Conservation (phyloP, 495 filamentous ascomycete species). For the Pyronema domesticum region DNA sequence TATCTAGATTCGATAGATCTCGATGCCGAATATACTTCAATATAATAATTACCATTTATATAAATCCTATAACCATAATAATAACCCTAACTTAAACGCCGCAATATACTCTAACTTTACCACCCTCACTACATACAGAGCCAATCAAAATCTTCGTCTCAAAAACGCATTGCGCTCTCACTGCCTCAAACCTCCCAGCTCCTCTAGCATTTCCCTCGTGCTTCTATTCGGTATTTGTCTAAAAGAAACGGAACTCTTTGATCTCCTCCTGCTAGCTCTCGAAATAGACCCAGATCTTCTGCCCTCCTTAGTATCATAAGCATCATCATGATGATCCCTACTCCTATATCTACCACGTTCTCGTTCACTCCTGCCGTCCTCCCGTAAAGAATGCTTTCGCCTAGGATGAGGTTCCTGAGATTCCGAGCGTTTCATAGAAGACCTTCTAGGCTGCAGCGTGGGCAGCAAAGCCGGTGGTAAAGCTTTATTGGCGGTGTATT, state of each 20-base stretch:
- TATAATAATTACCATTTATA: too few relatives aligned
- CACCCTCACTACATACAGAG: too few relatives aligned
- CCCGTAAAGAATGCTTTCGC: constrained; percentile 8
- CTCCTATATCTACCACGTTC: constrained; percentile 10
- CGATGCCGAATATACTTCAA: too few relatives aligned
- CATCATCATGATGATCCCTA: constrained; percentile 8
- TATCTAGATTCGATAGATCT: too few relatives aligned
- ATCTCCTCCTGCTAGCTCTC: neutral
- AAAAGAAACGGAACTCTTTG: neutral
- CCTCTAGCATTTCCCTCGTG: constrained; percentile 1
- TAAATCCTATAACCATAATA: too few relatives aligned
- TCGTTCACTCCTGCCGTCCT: constrained; percentile 7
- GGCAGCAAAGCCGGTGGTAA: constrained; percentile 9
- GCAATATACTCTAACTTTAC: too few relatives aligned
- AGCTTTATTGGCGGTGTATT: constrained; percentile 7
- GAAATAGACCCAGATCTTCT: neutral
- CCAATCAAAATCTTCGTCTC: neutral
- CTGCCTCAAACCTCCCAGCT: neutral
- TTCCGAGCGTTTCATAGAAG: neutral
- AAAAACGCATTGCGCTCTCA: neutral
- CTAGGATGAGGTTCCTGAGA: constrained; percentile 1
- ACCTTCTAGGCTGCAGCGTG: constrained; percentile 7
- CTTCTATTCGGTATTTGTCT: neutral
- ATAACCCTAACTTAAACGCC: too few relatives aligned
- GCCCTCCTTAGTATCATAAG: constrained; percentile 8